Percentiles rank a stretch among this genome's conserved stretches.
Conservation (phyloP, 2,329 filamentous ascomycete species). For the Corynespora cassiicola region DNA sequence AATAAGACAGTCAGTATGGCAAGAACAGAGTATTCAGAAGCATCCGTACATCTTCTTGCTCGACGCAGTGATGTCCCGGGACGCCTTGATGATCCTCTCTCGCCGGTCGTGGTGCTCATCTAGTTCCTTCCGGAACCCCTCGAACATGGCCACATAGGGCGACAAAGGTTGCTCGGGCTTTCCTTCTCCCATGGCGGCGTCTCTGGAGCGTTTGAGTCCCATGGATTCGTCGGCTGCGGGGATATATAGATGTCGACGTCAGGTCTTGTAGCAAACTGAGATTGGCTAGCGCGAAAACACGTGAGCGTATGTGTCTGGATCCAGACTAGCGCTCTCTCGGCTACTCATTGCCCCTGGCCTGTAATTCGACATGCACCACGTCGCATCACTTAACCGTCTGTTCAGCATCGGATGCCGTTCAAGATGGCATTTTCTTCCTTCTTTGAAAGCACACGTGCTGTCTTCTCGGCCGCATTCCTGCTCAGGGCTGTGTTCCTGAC, state of each 20-base stretch:
- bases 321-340: slow-evolving; percentile 24
- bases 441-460: slow-evolving; percentile 40
- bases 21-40: slow-evolving; percentile 1
- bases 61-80: slow-evolving; percentile 87
- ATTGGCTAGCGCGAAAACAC: slow-evolving; percentile 26
- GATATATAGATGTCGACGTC: slow-evolving; percentile 15
- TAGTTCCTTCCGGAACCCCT: slow-evolving; percentile 82
- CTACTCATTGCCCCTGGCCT: no score
- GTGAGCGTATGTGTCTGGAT: slow-evolving; percentile 26
- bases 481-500: slow-evolving; percentile 78
- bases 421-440: slow-evolving; percentile 37
- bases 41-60: slow-evolving; percentile 91
- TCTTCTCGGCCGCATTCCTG: slow-evolving; percentile 57
- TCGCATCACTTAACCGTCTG: no score
- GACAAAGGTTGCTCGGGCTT: slow-evolving; percentile 41
- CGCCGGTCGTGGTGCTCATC: slow-evolving; percentile 94
- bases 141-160: slow-evolving; percentile 75
- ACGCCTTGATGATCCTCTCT: slow-evolving; percentile 88
- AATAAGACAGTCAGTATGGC: slow-evolving; percentile 19
- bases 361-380: no score
- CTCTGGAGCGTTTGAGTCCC: slow-evolving; percentile 43
- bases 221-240: slow-evolving; percentile 22
- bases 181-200: slow-evolving; percentile 40
- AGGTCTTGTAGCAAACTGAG: slow-evolving; percentile 33
- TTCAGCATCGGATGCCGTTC: no score